Evolutionary conservation across 768 basidiomycete genomes (phyloP), one percentile per base, ranked within the genome.

Genomic region (Boletus sp.): DNA sequence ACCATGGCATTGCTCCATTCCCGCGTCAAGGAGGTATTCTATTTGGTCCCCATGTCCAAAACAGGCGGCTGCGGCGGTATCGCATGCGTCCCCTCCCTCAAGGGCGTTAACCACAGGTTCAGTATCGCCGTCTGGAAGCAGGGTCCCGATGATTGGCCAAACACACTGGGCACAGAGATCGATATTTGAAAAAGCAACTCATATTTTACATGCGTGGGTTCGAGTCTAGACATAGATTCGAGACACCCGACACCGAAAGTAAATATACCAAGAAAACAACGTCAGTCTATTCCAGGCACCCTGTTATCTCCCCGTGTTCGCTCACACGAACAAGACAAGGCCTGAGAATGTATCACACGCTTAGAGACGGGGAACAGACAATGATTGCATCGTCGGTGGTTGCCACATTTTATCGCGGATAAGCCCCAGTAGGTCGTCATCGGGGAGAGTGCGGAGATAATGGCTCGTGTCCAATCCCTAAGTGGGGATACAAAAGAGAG

Each of bases 1-100:
- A 83, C 86, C 63, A 99, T 99, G 97, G 92, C 94, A 2, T 74
- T 98, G 21, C 74, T 97, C 7, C 97, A 99, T 71, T 94, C 91
- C 1, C 83, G 97, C n/a, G 92, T 98, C 52, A 87, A 88, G 62
- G 85, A 93, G 56, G 80, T 98, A 7, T 79, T 91, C 66, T 84
- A 86, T 65, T 66, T 98, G 33, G 66, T 82, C 25, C 81, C 87
- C 1, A 90, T 90, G 83, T 72, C 77, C 0, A 73, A 78, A 49
- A 94, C 92, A 0, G 96, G 97, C 27, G 96, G 95, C 0, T 93
- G 92, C 56, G 92, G 94, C 13, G 82, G 90, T 30, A 66, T 78
- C 13, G 78, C 82, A 13, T 90, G 87, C 58, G 75, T 98, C 1
- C 90, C 95, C 23, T 79, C 80, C 32, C 79, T 96, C 56, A 84